Conservation (phyloP, 164 flowering plant genomes). For the Macadamia integrifolia region DNA sequence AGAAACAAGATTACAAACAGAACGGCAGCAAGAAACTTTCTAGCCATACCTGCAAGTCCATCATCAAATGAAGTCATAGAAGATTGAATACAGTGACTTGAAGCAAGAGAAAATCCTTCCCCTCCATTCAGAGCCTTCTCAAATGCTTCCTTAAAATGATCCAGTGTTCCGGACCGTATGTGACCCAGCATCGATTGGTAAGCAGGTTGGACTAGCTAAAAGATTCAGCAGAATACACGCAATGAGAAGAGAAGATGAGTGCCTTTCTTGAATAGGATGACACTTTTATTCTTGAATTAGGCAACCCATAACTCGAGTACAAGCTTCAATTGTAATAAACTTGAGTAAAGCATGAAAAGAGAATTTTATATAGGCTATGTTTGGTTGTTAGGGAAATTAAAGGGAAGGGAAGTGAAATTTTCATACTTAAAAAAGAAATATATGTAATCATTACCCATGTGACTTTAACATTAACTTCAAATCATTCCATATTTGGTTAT, state of each 20-base stretch:
- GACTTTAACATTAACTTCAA: too few species aligned
- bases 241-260: constrained; percentile 3
- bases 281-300: neutral
- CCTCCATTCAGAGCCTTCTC: constrained; percentile 70
- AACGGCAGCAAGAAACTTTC: neutral
- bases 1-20: neutral
- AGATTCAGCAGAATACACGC: constrained; percentile 7
- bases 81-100: constrained; percentile 40
- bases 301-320: neutral
- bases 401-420: too few species aligned
- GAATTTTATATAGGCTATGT: too few species aligned
- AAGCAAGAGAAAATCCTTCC: constrained; percentile 68
- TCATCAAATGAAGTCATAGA: constrained; percentile 62
- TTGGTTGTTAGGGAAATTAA: too few species aligned
- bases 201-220: constrained; percentile 81
- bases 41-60: constrained; percentile 58
- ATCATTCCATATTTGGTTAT: too few species aligned
- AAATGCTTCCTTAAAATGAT: constrained; percentile 72
- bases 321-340: neutral
- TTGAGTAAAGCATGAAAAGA: neutral
- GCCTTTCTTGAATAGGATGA: too few species aligned
- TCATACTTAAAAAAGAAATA: too few species aligned
- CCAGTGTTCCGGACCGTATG: constrained; percentile 58
- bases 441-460: too few species aligned
- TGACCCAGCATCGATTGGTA: constrained; percentile 74